Percentiles rank a stretch among this genome's conserved stretches.
Conservation (phyloP, 306 rosid species). For the Quercus wislizeni region DNA sequence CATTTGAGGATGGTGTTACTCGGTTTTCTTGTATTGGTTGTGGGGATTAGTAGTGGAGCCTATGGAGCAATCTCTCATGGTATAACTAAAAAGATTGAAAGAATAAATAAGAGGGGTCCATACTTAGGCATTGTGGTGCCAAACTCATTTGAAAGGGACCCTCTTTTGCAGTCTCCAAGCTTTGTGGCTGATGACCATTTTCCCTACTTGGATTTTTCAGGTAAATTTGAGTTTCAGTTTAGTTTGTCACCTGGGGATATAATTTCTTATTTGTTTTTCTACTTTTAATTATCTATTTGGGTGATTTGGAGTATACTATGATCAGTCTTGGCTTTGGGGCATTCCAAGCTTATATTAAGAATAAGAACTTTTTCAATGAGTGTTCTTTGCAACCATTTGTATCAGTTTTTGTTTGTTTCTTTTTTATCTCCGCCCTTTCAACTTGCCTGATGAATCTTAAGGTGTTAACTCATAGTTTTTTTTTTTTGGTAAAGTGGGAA, state of each 20-base stretch:
- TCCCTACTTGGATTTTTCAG: conserved; percentile 58
- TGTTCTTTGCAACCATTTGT: no score
- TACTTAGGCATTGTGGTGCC: conserved; percentile 77
- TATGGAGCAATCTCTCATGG: conserved; percentile 33
- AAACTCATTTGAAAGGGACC: conserved; percentile 62
- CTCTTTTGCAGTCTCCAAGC: conserved; percentile 64
- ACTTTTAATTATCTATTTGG: no score
- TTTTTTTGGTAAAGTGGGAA: no score
- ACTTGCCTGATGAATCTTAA: no score
- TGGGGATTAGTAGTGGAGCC: conserved; percentile 25
- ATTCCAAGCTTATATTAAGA: no score
- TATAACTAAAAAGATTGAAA: conserved; percentile 32
- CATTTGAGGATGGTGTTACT: conserved; percentile 26
- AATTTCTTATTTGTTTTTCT: neutral
- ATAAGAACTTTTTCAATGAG: no score
- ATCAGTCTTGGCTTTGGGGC: no score
- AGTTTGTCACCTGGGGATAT: neutral
- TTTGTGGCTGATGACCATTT: conserved; percentile 36
- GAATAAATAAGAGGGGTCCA: conserved; percentile 52
- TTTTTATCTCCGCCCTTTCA: neutral
- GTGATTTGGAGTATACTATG: no score
- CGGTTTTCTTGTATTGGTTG: conserved; percentile 26
- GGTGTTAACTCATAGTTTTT: neutral
- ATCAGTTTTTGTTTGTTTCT: neutral
- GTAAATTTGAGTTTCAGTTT: conserved; percentile 22